A percentile compares a stretch with the other conserved stretches of the same genome.
Conservation (phyloP, 2,329 filamentous ascomycete genomes). For the Talaromyces marneffei region DNA sequence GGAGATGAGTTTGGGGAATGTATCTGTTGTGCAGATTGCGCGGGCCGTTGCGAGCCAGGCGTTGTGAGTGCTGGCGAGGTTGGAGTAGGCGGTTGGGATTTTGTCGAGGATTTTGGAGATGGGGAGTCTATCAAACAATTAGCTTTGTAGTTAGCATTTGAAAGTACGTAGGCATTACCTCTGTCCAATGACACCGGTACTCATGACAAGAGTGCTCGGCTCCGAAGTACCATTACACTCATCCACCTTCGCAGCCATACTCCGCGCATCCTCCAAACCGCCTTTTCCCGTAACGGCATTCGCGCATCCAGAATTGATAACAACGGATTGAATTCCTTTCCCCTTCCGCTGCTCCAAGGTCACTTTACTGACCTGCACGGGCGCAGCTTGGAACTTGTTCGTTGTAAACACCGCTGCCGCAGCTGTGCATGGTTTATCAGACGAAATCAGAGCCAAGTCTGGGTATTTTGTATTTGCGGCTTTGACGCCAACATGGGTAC, state of each 20-base stretch:
- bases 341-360: constrained; percentile 63
- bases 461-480: constrained; percentile 84
- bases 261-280: constrained; percentile 78
- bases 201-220: constrained; percentile 84
- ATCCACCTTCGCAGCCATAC: constrained; percentile 77
- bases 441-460: constrained; percentile 82
- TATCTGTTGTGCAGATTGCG: constrained; percentile 97
- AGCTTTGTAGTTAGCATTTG: background rate
- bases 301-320: constrained; percentile 93
- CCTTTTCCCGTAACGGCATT: constrained; percentile 94
- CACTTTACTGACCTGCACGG: constrained; percentile 76
- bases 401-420: constrained; percentile 93
- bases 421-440: constrained; percentile 76
- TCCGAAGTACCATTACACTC: constrained; percentile 51
- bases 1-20: constrained; percentile 92
- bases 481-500: constrained; percentile 89
- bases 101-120: constrained; percentile 82
- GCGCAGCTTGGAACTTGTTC: constrained; percentile 96
- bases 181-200: constrained; percentile 95
- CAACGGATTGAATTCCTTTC: constrained; percentile 67
- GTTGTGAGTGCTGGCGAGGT: constrained; percentile 68
- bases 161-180: constrained; percentile 47
- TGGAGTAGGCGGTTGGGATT: constrained; percentile 68
- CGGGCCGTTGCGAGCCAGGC: constrained; percentile 82
- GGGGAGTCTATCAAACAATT: constrained; percentile 58